Evolutionary conservation across 2,329 filamentous ascomycete genomes (phyloP).

Genomic region (Aspergillus eucalypticola): DNA sequence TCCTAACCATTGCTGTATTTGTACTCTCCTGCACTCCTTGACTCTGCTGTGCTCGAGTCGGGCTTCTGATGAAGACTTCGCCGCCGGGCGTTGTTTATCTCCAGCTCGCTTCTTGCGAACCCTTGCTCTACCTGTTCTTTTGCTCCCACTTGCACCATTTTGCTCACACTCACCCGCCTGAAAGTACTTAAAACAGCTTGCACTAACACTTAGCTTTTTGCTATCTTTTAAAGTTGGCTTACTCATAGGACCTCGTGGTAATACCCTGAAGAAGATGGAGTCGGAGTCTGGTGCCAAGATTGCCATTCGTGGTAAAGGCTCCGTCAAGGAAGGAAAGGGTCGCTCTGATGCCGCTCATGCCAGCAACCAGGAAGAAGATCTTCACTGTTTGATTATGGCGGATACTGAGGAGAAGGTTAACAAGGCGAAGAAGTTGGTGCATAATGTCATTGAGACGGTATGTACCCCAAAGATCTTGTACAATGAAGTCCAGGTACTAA

Average conservation of each 20-base stretch:
- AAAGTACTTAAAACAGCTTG: conserved; percentile 41
- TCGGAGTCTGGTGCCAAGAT: conserved; percentile 96
- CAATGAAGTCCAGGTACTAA: conserved; percentile 29
- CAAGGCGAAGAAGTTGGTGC: conserved; percentile 97
- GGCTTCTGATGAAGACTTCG: conserved; percentile 38
- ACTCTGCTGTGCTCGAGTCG: conserved; percentile 46
- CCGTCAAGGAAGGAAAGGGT: conserved; percentile 99
- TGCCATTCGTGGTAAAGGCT: conserved; percentile 98
- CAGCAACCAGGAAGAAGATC: conserved; percentile 99
- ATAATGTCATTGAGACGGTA: conserved; percentile 98
- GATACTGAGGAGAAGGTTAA: conserved; percentile 99
- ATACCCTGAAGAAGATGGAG: conserved; percentile 99
- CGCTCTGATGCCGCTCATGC: conserved; percentile 98
- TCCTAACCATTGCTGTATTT: conserved; percentile 60
- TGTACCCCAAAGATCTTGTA: conserved; percentile 41
- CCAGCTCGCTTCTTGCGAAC: conserved; percentile 47
- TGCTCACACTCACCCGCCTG: conserved; percentile 5
- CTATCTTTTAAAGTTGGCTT: conserved; percentile 86
- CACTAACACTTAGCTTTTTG: conserved; percentile 89
- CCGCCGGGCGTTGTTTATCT: conserved; percentile 31
- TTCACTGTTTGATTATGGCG: conserved; percentile 99
- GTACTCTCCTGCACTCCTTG: conserved; percentile 37
- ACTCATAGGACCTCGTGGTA: conserved; percentile 99
- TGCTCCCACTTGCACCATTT: conserved; percentile 29
- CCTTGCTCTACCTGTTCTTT: conserved; percentile 25